Evolutionary conservation across 371 early-diverging fungal genomes (phyloP).

Genomic region (Mucor irregularis): DNA sequence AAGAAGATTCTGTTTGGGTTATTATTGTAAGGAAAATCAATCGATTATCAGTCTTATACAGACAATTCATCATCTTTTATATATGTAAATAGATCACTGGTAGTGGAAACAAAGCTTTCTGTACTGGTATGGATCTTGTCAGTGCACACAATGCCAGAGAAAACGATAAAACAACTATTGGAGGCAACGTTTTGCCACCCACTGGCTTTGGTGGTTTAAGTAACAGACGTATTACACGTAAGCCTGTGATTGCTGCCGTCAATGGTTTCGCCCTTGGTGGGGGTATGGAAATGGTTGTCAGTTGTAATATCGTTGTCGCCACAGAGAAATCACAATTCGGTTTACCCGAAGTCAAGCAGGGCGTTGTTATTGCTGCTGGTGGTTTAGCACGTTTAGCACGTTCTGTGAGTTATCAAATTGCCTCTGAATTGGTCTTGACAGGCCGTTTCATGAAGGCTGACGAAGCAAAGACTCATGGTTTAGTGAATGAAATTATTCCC

Average conservation of each 20-base stretch:
- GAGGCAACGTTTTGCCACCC: slow-evolving; percentile 21
- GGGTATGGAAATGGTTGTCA: slow-evolving; percentile 46
- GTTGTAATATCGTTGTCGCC: slow-evolving; percentile 52
- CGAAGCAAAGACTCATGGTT: slow-evolving; percentile 45
- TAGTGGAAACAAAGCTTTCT: slow-evolving; percentile 47
- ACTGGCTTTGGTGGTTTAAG: slow-evolving; percentile 52
- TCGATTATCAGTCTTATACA: neutral
- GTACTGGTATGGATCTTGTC: slow-evolving; percentile 53
- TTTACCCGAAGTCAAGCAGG: slow-evolving; percentile 52
- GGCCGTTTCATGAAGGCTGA: slow-evolving; percentile 46
- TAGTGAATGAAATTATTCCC: slow-evolving; percentile 48
- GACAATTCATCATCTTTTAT: neutral
- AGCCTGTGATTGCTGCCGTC: slow-evolving; percentile 57
- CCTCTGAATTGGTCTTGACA: slow-evolving; percentile 46
- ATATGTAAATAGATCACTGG: slow-evolving; percentile 45
- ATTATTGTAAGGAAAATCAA: slow-evolving; percentile 33
- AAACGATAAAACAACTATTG: neutral
- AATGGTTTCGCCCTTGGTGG: slow-evolving; percentile 54
- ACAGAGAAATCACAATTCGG: slow-evolving; percentile 47
- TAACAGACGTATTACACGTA: slow-evolving; percentile 36
- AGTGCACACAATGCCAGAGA: slow-evolving; percentile 26
- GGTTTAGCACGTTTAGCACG: slow-evolving; percentile 46
- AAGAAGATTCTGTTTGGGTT: slow-evolving; percentile 44
- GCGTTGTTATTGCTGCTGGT: slow-evolving; percentile 49
- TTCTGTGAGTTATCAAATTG: slow-evolving; percentile 45